Percentiles rank a stretch among this genome's conserved stretches.
Evolutionary conservation across 179 eudicot species (phyloP).

Genomic region (Beta lomatogona): DNA sequence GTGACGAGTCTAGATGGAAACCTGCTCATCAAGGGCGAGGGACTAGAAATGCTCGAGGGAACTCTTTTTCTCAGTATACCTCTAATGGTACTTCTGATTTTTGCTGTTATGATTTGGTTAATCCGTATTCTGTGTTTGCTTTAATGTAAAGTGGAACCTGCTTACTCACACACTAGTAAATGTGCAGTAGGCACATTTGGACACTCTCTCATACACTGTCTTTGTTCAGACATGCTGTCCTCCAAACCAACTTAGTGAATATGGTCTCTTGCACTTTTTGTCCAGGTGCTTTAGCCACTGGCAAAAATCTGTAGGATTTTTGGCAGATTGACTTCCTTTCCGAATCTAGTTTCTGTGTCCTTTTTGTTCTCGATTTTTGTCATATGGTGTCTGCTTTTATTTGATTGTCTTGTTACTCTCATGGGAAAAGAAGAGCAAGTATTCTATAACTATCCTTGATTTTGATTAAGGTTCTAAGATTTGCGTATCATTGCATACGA

Average conservation of each 20-base stretch:
- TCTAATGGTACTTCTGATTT: slow-evolving; percentile 37
- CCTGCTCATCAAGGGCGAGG: slow-evolving; percentile 41
- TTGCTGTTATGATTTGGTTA: slow-evolving; percentile 1
- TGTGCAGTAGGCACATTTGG: not conserved
- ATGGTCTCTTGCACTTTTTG: slow-evolving; percentile 1
- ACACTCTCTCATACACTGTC: not conserved
- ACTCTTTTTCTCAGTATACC: slow-evolving; percentile 32
- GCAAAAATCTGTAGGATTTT: not conserved
- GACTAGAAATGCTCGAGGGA: slow-evolving; percentile 38
- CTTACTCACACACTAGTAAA: not conserved
- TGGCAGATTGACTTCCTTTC: not conserved
- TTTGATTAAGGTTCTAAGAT: not conserved
- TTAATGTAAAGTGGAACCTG: not conserved
- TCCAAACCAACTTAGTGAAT: not conserved
- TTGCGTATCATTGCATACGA: not conserved
- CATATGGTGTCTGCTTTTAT: not conserved
- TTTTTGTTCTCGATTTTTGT: not conserved
- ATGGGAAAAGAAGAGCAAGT: not conserved
- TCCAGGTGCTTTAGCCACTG: not conserved
- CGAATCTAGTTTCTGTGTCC: not conserved
- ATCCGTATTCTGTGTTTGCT: not conserved
- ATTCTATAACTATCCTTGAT: not conserved
- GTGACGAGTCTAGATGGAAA: slow-evolving; percentile 42
- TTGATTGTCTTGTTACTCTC: not conserved
- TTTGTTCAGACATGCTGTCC: not conserved